A percentile compares a stretch with the other conserved stretches of the same genome.
These are phyloP conservation scores for Spiraea crenata DNA, from an alignment of 331 rosid species.

Conservation along the genomic window DNA sequence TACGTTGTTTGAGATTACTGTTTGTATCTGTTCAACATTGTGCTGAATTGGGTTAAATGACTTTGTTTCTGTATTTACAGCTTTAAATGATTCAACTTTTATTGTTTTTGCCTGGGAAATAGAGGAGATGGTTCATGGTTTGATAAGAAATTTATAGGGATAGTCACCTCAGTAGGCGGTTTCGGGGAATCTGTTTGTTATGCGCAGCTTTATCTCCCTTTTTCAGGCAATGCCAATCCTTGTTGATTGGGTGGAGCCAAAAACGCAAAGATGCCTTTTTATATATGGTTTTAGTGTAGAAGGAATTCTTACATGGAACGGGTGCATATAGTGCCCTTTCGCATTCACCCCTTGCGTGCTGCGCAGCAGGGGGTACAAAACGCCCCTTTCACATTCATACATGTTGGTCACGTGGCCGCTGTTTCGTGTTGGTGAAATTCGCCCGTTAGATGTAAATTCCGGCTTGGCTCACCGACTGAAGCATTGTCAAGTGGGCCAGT, in stretches of 20 bases:
- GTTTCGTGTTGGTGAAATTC: background rate
- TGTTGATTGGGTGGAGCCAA: background rate
- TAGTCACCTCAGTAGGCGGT: background rate
- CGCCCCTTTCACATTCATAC: background rate
- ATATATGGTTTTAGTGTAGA: background rate
- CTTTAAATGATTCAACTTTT: background rate
- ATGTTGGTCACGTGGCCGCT: background rate
- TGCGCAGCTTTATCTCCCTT: constrained; percentile 1
- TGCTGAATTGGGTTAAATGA: background rate
- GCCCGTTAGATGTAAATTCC: background rate
- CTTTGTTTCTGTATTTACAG: constrained; percentile 6
- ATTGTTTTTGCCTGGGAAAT: background rate
- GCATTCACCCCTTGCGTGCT: background rate
- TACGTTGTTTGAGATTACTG: constrained; percentile 16
- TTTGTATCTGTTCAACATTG: constrained; percentile 7
- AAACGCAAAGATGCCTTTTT: background rate
- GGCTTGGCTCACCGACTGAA: background rate
- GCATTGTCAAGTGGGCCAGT: background rate
- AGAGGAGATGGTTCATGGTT: constrained; percentile 7
- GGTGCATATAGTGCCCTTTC: background rate
- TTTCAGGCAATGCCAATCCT: background rate
- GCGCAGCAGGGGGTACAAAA: background rate
- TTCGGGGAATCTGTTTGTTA: constrained; percentile 5
- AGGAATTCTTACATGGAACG: background rate
- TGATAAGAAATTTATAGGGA: constrained; percentile 10